Evolutionary conservation across 257 asterid species (phyloP), one percentile per base, ranked within the genome.

Genomic region (Solanum ossicruentum): DNA sequence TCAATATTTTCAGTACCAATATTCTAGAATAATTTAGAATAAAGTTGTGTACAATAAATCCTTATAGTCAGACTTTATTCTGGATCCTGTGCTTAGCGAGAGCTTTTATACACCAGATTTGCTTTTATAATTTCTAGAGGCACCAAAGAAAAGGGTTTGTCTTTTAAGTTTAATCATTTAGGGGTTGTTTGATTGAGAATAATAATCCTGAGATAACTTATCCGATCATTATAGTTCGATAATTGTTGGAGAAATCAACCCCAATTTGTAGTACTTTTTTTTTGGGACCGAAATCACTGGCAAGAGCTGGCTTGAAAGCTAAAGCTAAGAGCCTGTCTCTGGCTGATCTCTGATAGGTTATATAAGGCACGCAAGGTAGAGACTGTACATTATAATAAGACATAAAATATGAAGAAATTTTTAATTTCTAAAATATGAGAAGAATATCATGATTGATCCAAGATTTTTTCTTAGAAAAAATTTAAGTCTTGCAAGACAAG

Each of bases 401-500:
- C 60, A 75, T 75, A 21, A 75, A 49, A 16, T 69, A 13, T 65
- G 18, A 4, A 36, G 6, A 3, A 36, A 36, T 0, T 3, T 28
- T 3, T 36, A 36, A 36, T 36, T 36, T 36, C 39, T 36, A 36
- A 36, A 36, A 36, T 36, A 56, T 17, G 75, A 32, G 1, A 67
- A 67, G 49, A 10, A 32, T 32, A 67, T 49, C 54, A 71, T 71
- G 55, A 20, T 71, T 72, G 56, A 36, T 72, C 28, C 80, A 41
- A 41, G 36, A 43, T n/a, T 20, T 71, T 58, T 70, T 8, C 4
- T 26, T 15, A 49, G 12, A 49, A 15, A 49, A 15, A 49, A 2
- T 77, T 23, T 23, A 77, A 26, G 12, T 77, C 82, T 77, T 77
- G 47, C 82, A 77, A 77, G 82, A 17, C 82, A 77, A 77, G 47